These are phyloP conservation scores for Metarhizium robertsii DNA, from an alignment of 2,329 filamentous ascomycete genomes.

Conservation along the genomic window DNA sequence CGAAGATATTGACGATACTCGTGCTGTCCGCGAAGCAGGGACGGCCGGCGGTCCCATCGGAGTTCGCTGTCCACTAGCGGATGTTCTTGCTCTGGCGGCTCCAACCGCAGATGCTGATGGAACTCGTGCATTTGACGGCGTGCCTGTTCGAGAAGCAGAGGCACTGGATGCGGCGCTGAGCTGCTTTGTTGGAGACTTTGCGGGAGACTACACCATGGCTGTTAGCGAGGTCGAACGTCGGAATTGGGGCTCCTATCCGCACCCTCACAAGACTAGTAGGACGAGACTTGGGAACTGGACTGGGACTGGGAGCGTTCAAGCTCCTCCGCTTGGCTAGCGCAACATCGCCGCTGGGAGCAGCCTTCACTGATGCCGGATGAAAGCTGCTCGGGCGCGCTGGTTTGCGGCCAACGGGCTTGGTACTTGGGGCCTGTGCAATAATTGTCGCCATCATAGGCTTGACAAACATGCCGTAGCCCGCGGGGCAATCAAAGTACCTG, in stretches of 20 bases:
- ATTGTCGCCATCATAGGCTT: slow-evolving; percentile 59
- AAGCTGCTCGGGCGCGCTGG: slow-evolving; percentile 41
- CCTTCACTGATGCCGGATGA: slow-evolving; percentile 27
- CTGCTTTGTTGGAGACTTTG: slow-evolving; percentile 73
- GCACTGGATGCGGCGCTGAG: slow-evolving; percentile 47
- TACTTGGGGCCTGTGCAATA: slow-evolving; percentile 37
- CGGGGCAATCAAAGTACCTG: slow-evolving; percentile 78
- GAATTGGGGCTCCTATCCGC: slow-evolving; percentile 2
- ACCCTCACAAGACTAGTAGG: slow-evolving; percentile 49
- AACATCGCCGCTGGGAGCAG: slow-evolving; percentile 38
- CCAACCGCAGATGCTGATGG: slow-evolving; percentile 22
- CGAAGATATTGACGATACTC: slow-evolving; percentile 37
- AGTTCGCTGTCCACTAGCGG: slow-evolving; percentile 43
- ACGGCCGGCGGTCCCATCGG: slow-evolving; percentile 60
- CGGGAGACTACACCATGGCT: slow-evolving; percentile 52
- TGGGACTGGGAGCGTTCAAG: slow-evolving; percentile 63
- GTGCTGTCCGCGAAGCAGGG: slow-evolving; percentile 32
- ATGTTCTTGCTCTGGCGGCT: slow-evolving; percentile 43
- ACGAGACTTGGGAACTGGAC: slow-evolving; percentile 52
- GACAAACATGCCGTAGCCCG: slow-evolving; percentile 76
- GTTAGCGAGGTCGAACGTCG: not conserved
- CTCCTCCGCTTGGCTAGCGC: slow-evolving; percentile 54
- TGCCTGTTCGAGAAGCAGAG: slow-evolving; percentile 53
- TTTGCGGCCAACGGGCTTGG: slow-evolving; percentile 29
- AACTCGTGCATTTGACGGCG: slow-evolving; percentile 47